A percentile compares a stretch with the other conserved stretches of the same genome.
phyloP scores from a whole-genome alignment of 805 yeast genomes.

The Kodamaea nitidulidarum region DNA sequence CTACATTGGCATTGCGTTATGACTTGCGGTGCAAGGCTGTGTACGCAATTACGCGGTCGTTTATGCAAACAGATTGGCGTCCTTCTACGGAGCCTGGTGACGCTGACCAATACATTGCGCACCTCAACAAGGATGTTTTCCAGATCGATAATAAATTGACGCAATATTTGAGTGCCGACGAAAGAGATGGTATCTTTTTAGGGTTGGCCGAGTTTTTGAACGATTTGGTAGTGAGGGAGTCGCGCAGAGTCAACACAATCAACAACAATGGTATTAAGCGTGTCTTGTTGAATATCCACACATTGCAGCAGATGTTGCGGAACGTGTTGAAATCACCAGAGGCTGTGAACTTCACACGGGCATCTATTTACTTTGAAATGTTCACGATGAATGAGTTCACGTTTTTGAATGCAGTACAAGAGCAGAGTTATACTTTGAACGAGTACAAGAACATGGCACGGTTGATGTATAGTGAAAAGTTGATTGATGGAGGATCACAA shows the following conservation, averaged over 20 bases:
- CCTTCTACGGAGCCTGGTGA: constrained; percentile 54
- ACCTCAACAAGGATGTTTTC: constrained; percentile 47
- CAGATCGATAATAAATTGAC: constrained; percentile 41
- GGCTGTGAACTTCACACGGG: constrained; percentile 48
- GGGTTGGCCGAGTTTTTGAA: constrained; percentile 55
- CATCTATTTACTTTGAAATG: constrained; percentile 54
- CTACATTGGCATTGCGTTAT: constrained; percentile 49
- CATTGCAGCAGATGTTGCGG: constrained; percentile 66
- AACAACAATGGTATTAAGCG: constrained; percentile 58
- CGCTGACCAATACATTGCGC: constrained; percentile 51
- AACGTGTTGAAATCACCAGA: constrained; percentile 51
- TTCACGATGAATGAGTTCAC: constrained; percentile 48
- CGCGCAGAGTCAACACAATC: constrained; percentile 46
- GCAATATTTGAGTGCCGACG: constrained; percentile 28
- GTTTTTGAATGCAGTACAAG: constrained; percentile 40
- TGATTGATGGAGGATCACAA: constrained; percentile 36
- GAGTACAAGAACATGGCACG: constrained; percentile 52
- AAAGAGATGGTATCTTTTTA: constrained; percentile 27
- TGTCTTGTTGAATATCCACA: constrained; percentile 56
- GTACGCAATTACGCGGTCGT: constrained; percentile 48
- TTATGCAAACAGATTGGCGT: constrained; percentile 47
- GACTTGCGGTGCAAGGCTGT: constrained; percentile 54
- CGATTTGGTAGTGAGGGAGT: constrained; percentile 47
- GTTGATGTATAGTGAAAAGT: constrained; percentile 46
- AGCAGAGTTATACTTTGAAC: constrained; percentile 32